A percentile compares a stretch with the other conserved stretches of the same genome.
Conservation (phyloP, 2,329 filamentous ascomycete species). For the Sporothrix curviconia region DNA sequence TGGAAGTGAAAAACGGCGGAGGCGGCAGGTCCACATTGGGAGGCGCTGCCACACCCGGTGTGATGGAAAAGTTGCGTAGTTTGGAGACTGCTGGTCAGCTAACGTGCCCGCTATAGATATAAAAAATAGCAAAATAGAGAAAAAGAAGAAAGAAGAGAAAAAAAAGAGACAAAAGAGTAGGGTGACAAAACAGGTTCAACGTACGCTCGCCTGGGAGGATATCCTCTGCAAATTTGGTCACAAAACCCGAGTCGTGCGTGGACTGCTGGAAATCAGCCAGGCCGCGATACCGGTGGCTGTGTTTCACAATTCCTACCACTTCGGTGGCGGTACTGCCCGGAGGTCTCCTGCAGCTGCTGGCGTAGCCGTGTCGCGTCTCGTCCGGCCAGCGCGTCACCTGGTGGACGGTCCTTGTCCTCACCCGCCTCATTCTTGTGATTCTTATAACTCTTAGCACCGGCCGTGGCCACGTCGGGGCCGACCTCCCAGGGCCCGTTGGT, state of each 20-base stretch:
- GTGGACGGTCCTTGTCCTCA: not conserved
- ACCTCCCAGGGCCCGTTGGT: constrained; percentile 58
- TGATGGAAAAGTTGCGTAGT: constrained; percentile 58
- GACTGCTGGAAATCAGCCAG: constrained; percentile 84
- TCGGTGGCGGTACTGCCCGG: constrained; percentile 59
- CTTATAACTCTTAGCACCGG: too few relatives aligned
- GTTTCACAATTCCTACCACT: constrained; percentile 63
- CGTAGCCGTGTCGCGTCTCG: constrained; percentile 52
- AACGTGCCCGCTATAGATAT: not conserved
- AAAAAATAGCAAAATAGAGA: constrained; percentile 4
- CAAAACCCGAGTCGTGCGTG: constrained; percentile 60
- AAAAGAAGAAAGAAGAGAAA: constrained; percentile 12
- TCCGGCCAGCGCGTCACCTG: constrained; percentile 9
- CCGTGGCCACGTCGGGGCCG: not conserved
- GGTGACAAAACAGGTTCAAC: constrained; percentile 8
- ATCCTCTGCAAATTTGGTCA: constrained; percentile 62
- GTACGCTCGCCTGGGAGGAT: constrained; percentile 66
- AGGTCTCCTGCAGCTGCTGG: constrained; percentile 64
- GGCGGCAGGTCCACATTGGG: constrained; percentile 66
- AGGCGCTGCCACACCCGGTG: constrained; percentile 52
- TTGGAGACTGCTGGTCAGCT: constrained; percentile 36
- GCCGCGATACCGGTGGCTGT: constrained; percentile 79
- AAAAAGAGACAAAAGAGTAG: too few relatives aligned
- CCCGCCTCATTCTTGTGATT: too few relatives aligned
- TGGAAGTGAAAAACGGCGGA: constrained; percentile 70